Conservation (phyloP, 2,329 filamentous ascomycete genomes). For the Fusarium mundagurra region DNA sequence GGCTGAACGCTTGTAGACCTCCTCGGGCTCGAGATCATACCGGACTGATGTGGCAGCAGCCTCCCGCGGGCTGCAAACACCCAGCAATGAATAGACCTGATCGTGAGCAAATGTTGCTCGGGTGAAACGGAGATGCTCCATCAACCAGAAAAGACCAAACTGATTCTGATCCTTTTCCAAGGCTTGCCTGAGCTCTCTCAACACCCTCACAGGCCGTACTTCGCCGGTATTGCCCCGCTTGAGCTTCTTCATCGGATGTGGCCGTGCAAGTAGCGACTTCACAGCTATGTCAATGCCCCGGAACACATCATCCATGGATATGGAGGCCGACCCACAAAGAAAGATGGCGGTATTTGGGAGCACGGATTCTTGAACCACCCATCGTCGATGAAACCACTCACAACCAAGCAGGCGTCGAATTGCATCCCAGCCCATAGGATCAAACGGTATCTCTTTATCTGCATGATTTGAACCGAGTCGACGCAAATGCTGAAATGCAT, state of each 20-base stretch:
- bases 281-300: background rate
- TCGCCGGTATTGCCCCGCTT: background rate
- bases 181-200: background rate
- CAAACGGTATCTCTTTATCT: background rate
- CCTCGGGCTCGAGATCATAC: background rate
- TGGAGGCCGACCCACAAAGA: background rate
- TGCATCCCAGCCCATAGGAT: background rate
- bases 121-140: background rate
- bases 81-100: background rate
- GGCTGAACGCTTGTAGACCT: background rate
- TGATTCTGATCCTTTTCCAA: background rate
- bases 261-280: background rate
- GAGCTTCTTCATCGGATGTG: background rate
- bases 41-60: background rate
- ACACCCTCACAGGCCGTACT: background rate
- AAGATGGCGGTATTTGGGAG: background rate
- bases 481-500: background rate
- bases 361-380: background rate
- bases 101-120: background rate
- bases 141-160: background rate
- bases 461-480: background rate
- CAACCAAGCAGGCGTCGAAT: background rate
- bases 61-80: background rate
- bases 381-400: background rate
- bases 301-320: background rate